Evolutionary conservation across 768 basidiomycete genomes (phyloP).

Genomic region (Pholiota molesta): DNA sequence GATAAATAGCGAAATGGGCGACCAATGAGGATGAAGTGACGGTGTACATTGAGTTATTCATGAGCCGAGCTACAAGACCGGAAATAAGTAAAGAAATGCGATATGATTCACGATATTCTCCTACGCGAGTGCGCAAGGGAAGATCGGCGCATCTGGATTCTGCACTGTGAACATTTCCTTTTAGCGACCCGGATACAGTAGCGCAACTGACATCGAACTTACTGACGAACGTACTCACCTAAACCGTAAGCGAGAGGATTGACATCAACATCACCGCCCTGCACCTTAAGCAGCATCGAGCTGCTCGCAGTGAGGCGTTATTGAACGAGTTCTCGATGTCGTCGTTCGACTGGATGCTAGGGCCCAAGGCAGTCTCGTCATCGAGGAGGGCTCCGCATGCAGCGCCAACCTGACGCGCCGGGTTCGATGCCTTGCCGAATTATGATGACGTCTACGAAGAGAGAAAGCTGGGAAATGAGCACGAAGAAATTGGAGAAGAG

Average conservation of each 20-base stretch:
- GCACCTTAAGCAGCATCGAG: constrained; percentile 31
- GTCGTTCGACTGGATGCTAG: constrained; percentile 50
- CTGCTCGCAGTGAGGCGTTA: constrained; percentile 52
- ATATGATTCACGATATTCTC: too few species aligned
- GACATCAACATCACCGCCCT: constrained; percentile 35
- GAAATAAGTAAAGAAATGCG: too few species aligned
- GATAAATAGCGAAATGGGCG: too few species aligned
- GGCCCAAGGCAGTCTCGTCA: constrained; percentile 27
- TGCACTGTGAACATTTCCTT: too few species aligned
- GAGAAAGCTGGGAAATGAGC: background rate
- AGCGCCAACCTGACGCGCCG: constrained; percentile 54
- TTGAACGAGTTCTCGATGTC: constrained; percentile 61
- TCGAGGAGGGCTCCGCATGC: constrained; percentile 48
- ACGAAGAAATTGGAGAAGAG: background rate
- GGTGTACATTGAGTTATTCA: too few species aligned
- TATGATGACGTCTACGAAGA: constrained; percentile 41
- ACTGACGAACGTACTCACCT: too few species aligned
- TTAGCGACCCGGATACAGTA: too few species aligned
- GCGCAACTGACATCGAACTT: too few species aligned
- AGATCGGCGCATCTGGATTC: too few species aligned
- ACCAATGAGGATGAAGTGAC: too few species aligned
- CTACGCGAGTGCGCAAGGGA: too few species aligned
- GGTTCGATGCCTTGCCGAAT: constrained; percentile 61
- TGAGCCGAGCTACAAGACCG: too few species aligned
- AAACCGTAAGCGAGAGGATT: constrained; percentile 33